Evolutionary conservation across 108 stramenopile species (phyloP).

Genomic region (Aurantiochytrium sp.): DNA sequence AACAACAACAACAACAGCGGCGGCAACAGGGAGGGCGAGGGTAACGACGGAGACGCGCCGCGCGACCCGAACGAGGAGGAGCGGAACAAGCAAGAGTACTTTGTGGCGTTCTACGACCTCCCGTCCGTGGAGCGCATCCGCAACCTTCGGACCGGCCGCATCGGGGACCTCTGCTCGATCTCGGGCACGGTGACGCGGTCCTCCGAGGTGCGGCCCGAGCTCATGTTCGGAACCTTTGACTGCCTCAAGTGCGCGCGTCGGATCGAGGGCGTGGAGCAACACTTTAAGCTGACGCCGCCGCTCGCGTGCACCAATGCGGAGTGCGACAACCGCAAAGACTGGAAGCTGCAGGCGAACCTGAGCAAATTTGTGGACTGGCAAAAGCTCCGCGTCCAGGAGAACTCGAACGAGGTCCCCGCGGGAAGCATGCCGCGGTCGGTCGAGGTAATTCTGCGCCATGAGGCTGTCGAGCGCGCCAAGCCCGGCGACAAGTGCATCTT

Average conservation of each 20-base stretch:
- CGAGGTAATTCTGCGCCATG: constrained; percentile 86
- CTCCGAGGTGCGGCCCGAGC: constrained; percentile 95
- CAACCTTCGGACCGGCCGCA: constrained; percentile 65
- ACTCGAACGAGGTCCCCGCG: constrained; percentile 91
- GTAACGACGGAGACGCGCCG: not conserved
- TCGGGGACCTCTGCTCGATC: constrained; percentile 70
- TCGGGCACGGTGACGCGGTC: constrained; percentile 90
- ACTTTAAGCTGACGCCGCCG: constrained; percentile 93
- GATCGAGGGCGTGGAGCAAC: constrained; percentile 74
- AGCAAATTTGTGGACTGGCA: constrained; percentile 95
- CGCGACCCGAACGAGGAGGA: not conserved
- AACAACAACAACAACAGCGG: not conserved
- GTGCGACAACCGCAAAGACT: constrained; percentile 74
- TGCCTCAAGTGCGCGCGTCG: constrained; percentile 84
- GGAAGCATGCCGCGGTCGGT: constrained; percentile 91
- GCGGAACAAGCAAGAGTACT: not conserved
- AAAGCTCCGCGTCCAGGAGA: constrained; percentile 92
- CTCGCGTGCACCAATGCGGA: constrained; percentile 85
- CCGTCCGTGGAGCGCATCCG: constrained; percentile 59
- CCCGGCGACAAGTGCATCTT: constrained; percentile 90
- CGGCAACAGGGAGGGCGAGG: not conserved
- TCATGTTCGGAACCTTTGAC: constrained; percentile 81
- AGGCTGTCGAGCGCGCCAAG: constrained; percentile 95
- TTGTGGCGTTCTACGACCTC: constrained; percentile 23
- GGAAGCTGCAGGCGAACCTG: constrained; percentile 62